These are phyloP conservation scores for Talaromyces sp. DNA, from an alignment of 2,329 filamentous ascomycete species.

Conservation along the genomic window DNA sequence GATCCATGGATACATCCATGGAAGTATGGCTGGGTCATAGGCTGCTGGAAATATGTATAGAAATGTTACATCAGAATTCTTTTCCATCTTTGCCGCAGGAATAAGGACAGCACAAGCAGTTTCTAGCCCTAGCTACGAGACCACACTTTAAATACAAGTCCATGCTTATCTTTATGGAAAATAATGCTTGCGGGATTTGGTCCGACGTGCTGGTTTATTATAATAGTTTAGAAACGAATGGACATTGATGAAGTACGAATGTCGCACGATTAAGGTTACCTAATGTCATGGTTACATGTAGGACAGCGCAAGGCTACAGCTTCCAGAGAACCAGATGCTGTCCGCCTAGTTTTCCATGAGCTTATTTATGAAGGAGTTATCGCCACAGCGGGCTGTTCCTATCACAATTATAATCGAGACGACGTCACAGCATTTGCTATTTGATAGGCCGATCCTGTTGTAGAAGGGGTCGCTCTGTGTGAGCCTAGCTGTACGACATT, in stretches of 20 bases:
- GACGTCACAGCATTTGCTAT: neutral
- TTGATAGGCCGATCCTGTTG: neutral
- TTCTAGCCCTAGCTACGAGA: neutral
- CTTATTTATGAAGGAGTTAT: neutral
- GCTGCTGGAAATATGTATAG: too few species aligned
- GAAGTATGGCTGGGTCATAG: too few species aligned
- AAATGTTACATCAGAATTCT: too few species aligned
- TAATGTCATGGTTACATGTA: neutral
- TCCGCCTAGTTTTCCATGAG: neutral
- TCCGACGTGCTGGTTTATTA: neutral
- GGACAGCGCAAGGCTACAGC: neutral
- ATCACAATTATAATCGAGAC: neutral
- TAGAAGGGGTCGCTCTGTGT: neutral
- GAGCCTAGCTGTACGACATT: neutral
- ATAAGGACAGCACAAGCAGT: too few species aligned
- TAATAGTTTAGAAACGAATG: slow-evolving; percentile 22
- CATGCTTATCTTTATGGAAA: neutral
- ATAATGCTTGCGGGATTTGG: neutral
- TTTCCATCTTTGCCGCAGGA: too few species aligned
- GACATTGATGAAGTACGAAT: neutral
- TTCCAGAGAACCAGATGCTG: neutral
- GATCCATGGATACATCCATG: too few species aligned
- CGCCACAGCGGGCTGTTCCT: neutral
- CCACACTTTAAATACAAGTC: neutral
- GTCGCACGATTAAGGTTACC: neutral